Evolutionary conservation across 495 filamentous ascomycete genomes (phyloP).

Genomic region (Podospora pseudopauciseta): DNA sequence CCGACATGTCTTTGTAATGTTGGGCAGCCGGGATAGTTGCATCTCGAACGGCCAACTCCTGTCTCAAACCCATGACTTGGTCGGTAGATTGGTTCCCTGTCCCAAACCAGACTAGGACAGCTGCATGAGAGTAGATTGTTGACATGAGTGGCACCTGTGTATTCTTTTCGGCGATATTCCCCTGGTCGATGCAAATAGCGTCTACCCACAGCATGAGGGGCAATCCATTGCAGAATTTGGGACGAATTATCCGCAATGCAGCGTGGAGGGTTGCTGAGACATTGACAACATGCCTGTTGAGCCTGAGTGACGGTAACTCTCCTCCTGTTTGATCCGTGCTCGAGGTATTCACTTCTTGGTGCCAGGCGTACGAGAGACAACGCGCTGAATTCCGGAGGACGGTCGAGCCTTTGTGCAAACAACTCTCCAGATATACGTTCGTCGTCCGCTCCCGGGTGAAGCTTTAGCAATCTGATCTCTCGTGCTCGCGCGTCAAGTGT

Average conservation of each 20-base stretch:
- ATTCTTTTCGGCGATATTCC: background rate
- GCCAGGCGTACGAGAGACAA: background rate
- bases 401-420: background rate
- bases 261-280: background rate
- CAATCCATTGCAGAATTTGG: background rate
- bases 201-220: background rate
- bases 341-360: background rate
- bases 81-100: background rate
- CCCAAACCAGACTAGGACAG: background rate
- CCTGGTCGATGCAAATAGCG: background rate
- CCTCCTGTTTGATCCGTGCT: background rate
- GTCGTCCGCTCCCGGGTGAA: background rate
- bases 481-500: background rate
- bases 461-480: background rate
- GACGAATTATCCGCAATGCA: background rate
- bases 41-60: background rate
- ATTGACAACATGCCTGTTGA: background rate
- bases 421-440: background rate
- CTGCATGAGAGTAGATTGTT: background rate
- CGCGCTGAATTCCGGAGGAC: background rate
- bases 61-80: background rate
- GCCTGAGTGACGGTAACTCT: background rate
- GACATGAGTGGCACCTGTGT: background rate
- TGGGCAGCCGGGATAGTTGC: too few relatives aligned
- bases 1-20: background rate